Evolutionary conservation across 768 basidiomycete genomes (phyloP), one percentile per base, ranked within the genome.

Genomic region (Tulasnella sp.): DNA sequence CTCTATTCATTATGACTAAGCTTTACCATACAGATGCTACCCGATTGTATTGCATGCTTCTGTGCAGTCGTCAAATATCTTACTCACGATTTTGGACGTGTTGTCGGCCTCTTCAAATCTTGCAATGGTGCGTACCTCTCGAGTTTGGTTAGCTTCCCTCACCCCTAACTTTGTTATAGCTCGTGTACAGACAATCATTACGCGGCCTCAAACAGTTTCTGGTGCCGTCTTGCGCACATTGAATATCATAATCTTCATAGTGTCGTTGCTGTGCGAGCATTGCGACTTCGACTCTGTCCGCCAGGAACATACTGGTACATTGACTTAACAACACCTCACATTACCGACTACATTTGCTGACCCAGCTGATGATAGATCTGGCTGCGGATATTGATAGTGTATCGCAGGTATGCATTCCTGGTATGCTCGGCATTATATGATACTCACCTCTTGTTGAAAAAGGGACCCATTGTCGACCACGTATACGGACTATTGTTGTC

Each of bases 41-140:
- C 93, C 73, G 96, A 97, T 70, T 82, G 83, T 11, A 87, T 98
- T 12, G 90, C 90, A 0, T 97, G 93, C 64, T 83, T 94, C 74
- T 94, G 92, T 67, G 79, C 81, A 0, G 86, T 87, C 1, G 84
- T 93, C 1, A 82, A 83, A 52, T 73, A 87, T 64, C 76, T 98
- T 17, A 97, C 96, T 0, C 87, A 89, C 60, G 92, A 97, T 64
- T 94, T 84, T 65, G 72, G 72, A 15, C 79, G 83, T 34, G 75
- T 97, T 17, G 79, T 92, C 24, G 83, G 81, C 31, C 75, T 97
- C 3, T 68, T 97, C 63, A 86, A 86, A 64, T 91, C 89, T 0
- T 93, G 90, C 70, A 87, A 92, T 65, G 76, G 91, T 87, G 61
- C 53, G 79, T 66, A 2, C 41, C 19, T 12, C 24, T 17, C 42